A percentile compares a stretch with the other conserved stretches of the same genome.
Conservation (phyloP, 306 rosid genomes). For the Begonia masoniana region DNA sequence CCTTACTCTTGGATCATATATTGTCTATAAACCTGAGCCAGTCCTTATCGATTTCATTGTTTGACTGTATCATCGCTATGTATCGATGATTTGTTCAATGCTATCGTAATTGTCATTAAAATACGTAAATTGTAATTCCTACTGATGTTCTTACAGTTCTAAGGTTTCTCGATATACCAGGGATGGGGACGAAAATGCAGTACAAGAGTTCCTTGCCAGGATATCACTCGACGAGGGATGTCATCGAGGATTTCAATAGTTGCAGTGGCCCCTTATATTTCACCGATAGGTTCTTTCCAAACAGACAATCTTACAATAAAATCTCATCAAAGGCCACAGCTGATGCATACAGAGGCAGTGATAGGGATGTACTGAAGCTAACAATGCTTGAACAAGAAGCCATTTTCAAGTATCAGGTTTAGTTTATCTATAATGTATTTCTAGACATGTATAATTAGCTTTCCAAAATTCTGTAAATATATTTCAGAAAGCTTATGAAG, state of each 20-base stretch:
- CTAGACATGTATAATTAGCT: conserved; percentile 3
- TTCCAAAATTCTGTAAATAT: background rate
- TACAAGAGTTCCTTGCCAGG: conserved; percentile 51
- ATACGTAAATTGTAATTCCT: no score
- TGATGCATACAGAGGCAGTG: conserved; percentile 41
- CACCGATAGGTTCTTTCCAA: conserved; percentile 45
- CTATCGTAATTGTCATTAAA: no score
- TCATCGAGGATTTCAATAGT: conserved; percentile 76
- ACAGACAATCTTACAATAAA: conserved; percentile 45
- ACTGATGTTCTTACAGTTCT: no score
- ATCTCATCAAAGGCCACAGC: conserved; percentile 26
- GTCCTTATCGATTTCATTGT: no score
- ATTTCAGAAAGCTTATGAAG: no score
- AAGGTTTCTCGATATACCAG: conserved; percentile 16
- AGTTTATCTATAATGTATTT: background rate
- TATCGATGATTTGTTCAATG: no score
- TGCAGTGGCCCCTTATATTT: conserved; percentile 60
- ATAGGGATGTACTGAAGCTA: conserved; percentile 66
- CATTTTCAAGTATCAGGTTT: conserved; percentile 68
- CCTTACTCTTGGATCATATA: no score
- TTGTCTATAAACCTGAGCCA: no score
- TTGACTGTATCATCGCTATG: no score
- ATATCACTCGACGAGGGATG: conserved; percentile 80
- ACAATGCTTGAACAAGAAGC: conserved; percentile 92
- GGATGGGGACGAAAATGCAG: conserved; percentile 97